Base-by-base conservation (phyloP, 805 yeast species). In the Candida gorgasii region DNA sequence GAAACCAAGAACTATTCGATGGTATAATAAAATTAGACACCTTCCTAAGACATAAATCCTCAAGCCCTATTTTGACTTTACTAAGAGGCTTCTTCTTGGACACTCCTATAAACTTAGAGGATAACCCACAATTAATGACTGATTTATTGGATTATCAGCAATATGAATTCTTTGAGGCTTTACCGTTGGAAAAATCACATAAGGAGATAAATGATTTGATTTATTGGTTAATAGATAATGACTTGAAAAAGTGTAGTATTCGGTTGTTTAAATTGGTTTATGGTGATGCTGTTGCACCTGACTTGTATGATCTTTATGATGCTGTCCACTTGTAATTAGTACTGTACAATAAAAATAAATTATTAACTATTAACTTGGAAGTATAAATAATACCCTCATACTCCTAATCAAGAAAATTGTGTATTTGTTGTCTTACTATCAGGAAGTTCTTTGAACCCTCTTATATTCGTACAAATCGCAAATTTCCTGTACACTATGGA, bases 1-100 rank as follows among this genome's bases (percentile, higher is more conserved):
- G 64, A 8, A 67, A 67, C 43, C 50, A 48, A 2, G 57, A 53
- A 19, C 46, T 66, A 14, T 66, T 67, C 35, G 48, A 49, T 28
- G 61, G 49, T 1, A 36, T 47, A n/a, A 16, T 43, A n/a, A 38
- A 32, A 20, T 38, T 50, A 12, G 29, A 39, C 29, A 7, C 12
- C 4, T 36, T 16, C 23, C 22, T 36, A 13, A n/a, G 31, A 8
- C 15, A 24, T 6, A 19, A 20, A 9, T 8, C 23, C 3, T 23
- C 26, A 8, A 15, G 20, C 20, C 12, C 18, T 8, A 16, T 18
- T 11, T 24, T 42, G 13, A 17, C 4, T 6, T 16, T 42, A 19
- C 17, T 42, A 4, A n/a, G 32, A 4, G 32, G 13, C n/a, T 42
- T 24, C 15, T 42, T 35, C 34, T 27, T 42, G 12, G 44, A 41